Conservation (phyloP, 2,329 filamentous ascomycete species). For the Gaeumannomyces sp. region DNA sequence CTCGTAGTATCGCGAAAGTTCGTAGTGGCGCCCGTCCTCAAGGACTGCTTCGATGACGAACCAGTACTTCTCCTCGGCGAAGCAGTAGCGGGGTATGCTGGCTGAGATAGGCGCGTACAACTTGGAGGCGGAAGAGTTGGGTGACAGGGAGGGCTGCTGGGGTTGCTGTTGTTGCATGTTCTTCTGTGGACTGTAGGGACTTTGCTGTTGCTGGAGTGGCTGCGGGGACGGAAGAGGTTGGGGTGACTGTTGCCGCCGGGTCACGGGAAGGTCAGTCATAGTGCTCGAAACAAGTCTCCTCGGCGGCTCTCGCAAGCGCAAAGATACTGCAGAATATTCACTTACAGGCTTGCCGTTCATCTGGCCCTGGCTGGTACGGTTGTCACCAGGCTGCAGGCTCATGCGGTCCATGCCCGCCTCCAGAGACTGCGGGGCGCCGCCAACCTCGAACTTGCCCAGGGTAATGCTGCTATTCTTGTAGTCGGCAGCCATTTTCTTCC, state of each 20-base stretch:
- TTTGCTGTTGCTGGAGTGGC: constrained; percentile 26
- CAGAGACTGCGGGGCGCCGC: constrained; percentile 42
- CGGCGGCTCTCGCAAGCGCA: background rate
- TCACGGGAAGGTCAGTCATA: background rate
- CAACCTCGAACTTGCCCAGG: constrained; percentile 76
- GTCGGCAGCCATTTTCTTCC: constrained; percentile 99
- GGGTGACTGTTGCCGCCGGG: constrained; percentile 22
- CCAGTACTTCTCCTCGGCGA: constrained; percentile 97
- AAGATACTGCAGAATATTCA: background rate
- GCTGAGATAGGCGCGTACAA: constrained; percentile 74
- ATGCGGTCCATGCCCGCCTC: constrained; percentile 70
- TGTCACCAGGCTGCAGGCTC: constrained; percentile 58
- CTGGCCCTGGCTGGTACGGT: constrained; percentile 5
- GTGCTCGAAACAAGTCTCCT: background rate
- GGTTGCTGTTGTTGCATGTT: constrained; percentile 25
- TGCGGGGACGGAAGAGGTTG: constrained; percentile 25
- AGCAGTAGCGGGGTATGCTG: constrained; percentile 87
- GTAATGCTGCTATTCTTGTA: constrained; percentile 99
- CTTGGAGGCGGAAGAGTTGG: constrained; percentile 43
- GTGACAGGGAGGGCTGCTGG: constrained; percentile 10
- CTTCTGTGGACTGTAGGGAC: constrained; percentile 26
- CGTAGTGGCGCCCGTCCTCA: constrained; percentile 88
- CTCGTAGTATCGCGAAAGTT: constrained; percentile 90
- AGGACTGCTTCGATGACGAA: constrained; percentile 91
- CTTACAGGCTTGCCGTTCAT: constrained; percentile 8